A percentile compares a stretch with the other conserved stretches of the same genome.
Evolutionary conservation across 495 filamentous ascomycete genomes (phyloP).

Genomic region (Darksidea phi): DNA sequence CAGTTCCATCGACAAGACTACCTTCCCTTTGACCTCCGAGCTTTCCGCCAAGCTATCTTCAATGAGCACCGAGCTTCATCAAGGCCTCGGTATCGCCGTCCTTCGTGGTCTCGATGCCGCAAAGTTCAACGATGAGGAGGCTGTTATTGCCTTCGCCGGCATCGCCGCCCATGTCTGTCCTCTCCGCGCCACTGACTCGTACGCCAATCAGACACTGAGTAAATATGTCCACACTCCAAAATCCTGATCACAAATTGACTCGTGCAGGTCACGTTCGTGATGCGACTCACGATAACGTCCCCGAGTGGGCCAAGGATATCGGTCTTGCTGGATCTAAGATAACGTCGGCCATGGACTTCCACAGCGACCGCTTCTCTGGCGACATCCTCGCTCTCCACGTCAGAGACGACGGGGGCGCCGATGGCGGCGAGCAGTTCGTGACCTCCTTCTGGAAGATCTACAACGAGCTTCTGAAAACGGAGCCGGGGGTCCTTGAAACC

Average conservation of each 20-base stretch:
- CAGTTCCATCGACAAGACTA: slow-evolving; percentile 6
- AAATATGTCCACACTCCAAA: neutral
- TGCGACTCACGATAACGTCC: slow-evolving; percentile 28
- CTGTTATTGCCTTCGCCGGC: slow-evolving; percentile 33
- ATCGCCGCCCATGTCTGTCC: slow-evolving; percentile 25
- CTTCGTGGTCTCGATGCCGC: slow-evolving; percentile 30
- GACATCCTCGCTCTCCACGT: slow-evolving; percentile 36
- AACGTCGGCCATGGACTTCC: slow-evolving; percentile 35
- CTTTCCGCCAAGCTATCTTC: slow-evolving; percentile 16
- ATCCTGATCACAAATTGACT: neutral
- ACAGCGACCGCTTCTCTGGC: slow-evolving; percentile 35
- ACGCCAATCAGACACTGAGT: slow-evolving; percentile 37
- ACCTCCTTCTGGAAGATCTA: slow-evolving; percentile 33
- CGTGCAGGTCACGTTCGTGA: slow-evolving; percentile 35
- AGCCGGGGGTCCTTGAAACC: slow-evolving; percentile 31
- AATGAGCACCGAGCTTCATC: slow-evolving; percentile 26
- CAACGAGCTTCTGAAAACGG: slow-evolving; percentile 31
- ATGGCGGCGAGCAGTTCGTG: slow-evolving; percentile 36
- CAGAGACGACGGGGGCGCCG: slow-evolving; percentile 26
- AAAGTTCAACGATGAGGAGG: slow-evolving; percentile 33
- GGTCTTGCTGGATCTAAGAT: slow-evolving; percentile 37
- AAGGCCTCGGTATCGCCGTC: slow-evolving; percentile 28
- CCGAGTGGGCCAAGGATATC: slow-evolving; percentile 23
- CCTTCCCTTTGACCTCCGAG: slow-evolving; percentile 16
- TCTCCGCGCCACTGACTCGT: slow-evolving; percentile 32